These are phyloP conservation scores for Zygosaccharomyces sapae DNA, from an alignment of 1,139 yeast species.

Conservation along the genomic window DNA sequence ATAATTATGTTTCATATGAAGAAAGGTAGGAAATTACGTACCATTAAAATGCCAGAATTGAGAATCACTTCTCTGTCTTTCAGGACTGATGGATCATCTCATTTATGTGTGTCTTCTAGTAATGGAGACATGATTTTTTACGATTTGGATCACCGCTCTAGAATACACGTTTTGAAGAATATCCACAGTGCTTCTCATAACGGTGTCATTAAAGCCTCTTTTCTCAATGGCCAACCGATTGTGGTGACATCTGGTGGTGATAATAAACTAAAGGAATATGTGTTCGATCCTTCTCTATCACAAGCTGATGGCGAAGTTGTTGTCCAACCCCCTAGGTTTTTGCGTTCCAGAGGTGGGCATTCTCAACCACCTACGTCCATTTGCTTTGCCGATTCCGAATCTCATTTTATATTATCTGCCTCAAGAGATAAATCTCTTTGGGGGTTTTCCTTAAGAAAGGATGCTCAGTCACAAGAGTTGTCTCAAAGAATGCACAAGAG, in stretches of 20 bases:
- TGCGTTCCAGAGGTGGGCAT: conserved; percentile 96
- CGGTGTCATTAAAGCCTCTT: conserved; percentile 73
- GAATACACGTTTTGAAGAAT: conserved; percentile 70
- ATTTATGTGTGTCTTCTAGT: conserved; percentile 72
- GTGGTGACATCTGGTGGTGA: conserved; percentile 91
- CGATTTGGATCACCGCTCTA: conserved; percentile 65
- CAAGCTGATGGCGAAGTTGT: conserved; percentile 53
- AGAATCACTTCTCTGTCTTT: conserved; percentile 72
- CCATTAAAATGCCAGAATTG: conserved; percentile 54
- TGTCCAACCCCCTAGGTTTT: conserved; percentile 83
- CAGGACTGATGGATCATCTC: conserved; percentile 87
- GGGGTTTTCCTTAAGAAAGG: conserved; percentile 89
- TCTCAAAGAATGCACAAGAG: conserved; percentile 69
- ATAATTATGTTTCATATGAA: conserved; percentile 64
- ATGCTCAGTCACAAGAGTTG: conserved; percentile 92
- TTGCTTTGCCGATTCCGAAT: conserved; percentile 70
- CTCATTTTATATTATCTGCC: conserved; percentile 83
- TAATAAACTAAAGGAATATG: conserved; percentile 82
- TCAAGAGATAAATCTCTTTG: conserved; percentile 85
- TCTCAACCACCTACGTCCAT: conserved; percentile 83
- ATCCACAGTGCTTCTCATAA: conserved; percentile 75
- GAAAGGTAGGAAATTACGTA: conserved; percentile 57
- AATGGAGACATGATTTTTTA: conserved; percentile 84
- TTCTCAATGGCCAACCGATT: conserved; percentile 89
- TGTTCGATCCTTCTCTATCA: conserved; percentile 85